A percentile compares a stretch with the other conserved stretches of the same genome.
Conservation (phyloP, 73 alveolate genomes). For the Uronychia binucleata region DNA sequence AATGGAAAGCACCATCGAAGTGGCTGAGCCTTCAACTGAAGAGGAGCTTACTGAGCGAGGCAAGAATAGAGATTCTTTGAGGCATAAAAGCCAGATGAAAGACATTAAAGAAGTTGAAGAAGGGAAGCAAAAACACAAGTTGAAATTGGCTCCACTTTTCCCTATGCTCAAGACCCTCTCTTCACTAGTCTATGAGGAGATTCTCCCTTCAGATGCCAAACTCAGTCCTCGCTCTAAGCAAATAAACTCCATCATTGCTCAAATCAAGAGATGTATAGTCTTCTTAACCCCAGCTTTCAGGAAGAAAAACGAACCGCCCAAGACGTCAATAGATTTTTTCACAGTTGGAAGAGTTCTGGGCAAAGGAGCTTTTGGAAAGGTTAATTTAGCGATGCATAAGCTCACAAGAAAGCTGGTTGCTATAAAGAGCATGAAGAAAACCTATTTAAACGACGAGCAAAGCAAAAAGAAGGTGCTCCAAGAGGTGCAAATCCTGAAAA, state of each 20-base stretch:
- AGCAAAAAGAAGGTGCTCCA: not conserved
- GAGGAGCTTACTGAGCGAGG: no score
- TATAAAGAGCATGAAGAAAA: slow-evolving; percentile 57
- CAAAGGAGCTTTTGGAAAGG: slow-evolving; percentile 4
- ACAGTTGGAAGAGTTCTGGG: not conserved
- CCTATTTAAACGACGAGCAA: not conserved
- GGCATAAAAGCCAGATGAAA: no score
- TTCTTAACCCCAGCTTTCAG: not conserved
- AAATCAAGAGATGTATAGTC: not conserved
- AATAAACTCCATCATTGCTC: not conserved
- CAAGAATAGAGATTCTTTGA: not conserved
- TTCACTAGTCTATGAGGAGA: not conserved
- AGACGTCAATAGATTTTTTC: not conserved
- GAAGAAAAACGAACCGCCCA: not conserved
- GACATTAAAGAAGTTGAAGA: no score
- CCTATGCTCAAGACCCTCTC: not conserved
- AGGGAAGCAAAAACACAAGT: no score
- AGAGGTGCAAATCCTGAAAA: not conserved
- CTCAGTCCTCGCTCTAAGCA: not conserved
- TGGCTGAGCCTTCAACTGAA: no score
- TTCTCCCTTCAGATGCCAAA: not conserved
- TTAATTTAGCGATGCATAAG: slow-evolving; percentile 55
- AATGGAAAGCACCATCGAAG: no score
- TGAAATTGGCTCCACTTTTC: no score
- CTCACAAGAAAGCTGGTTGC: slow-evolving; percentile 59